Conservation (phyloP, 139 green algal species). For the Dunaliella primolecta region DNA sequence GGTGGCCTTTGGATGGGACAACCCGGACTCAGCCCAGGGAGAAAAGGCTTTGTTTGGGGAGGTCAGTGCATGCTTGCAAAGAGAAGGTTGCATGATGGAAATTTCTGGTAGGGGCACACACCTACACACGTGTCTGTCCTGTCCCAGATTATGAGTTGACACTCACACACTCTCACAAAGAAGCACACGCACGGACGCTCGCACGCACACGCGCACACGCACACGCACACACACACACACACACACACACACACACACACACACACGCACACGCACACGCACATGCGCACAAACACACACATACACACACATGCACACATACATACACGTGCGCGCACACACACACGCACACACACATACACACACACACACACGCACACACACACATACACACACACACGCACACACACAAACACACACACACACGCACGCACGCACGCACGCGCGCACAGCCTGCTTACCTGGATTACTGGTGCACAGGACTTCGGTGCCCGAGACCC, state of each 20-base stretch:
- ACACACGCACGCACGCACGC: neutral
- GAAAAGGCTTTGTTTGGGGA: conserved; percentile 51
- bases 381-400: neutral
- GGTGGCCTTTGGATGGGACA: neutral
- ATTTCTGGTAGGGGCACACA: too few species aligned
- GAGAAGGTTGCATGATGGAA: neutral
- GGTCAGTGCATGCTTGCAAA: conserved; percentile 13
- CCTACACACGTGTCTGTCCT: too few species aligned
- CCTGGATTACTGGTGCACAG: too few species aligned
- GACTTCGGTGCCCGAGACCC: conserved; percentile 86
- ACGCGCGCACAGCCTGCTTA: too few species aligned
- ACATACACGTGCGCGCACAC: neutral
- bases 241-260: neutral
- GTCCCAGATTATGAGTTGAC: too few species aligned
- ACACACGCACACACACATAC: neutral
- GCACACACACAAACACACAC: neutral
- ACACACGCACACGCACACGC: neutral
- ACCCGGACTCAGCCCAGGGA: neutral
- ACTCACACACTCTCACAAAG: neutral
- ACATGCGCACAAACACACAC: neutral
- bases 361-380: neutral
- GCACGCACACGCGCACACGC: neutral
- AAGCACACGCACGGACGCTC: neutral
- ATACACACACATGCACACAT: neutral
- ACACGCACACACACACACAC: neutral